These are phyloP conservation scores for Amaranthus cruentus DNA, from an alignment of 148 eudicot species.

Conservation along the genomic window DNA sequence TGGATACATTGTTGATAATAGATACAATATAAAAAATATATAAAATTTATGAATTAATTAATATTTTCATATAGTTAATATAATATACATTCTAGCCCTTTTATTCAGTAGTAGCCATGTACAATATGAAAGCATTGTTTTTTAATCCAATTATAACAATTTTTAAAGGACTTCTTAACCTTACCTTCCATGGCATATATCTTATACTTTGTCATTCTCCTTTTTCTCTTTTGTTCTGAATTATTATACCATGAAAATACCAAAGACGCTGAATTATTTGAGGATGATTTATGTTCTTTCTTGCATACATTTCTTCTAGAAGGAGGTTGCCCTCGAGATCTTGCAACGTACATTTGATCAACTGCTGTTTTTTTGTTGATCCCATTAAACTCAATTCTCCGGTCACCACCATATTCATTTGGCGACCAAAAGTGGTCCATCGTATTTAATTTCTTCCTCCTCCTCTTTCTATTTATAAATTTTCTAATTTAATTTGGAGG, in stretches of 20 bases:
- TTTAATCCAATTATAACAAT: slow-evolving; percentile 42
- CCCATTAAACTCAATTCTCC: slow-evolving; percentile 23
- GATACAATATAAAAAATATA: too few relatives aligned
- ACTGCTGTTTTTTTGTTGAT: slow-evolving; percentile 8
- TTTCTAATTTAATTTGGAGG: not conserved
- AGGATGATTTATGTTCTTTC: slow-evolving; percentile 5
- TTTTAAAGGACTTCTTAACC: slow-evolving; percentile 33
- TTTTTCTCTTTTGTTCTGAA: slow-evolving; percentile 40
- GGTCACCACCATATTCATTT: slow-evolving; percentile 13
- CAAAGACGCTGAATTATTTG: slow-evolving; percentile 2
- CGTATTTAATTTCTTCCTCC: not conserved
- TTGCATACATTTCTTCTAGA: not conserved
- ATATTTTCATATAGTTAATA: too few relatives aligned
- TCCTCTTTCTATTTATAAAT: not conserved
- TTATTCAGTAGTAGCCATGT: slow-evolving; percentile 28
- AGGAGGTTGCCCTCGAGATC: slow-evolving; percentile 17
- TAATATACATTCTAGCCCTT: too few relatives aligned
- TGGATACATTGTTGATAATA: too few relatives aligned
- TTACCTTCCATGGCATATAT: slow-evolving; percentile 38
- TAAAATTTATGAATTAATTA: too few relatives aligned
- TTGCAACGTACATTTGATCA: slow-evolving; percentile 31
- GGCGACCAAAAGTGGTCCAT: slow-evolving; percentile 24
- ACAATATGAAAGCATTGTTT: slow-evolving; percentile 27
- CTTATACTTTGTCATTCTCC: slow-evolving; percentile 44
- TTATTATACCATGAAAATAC: slow-evolving; percentile 29